Evolutionary conservation across 1,139 yeast species (phyloP), one percentile per base, ranked within the genome.

Genomic region (Meyerozyma sp.): DNA sequence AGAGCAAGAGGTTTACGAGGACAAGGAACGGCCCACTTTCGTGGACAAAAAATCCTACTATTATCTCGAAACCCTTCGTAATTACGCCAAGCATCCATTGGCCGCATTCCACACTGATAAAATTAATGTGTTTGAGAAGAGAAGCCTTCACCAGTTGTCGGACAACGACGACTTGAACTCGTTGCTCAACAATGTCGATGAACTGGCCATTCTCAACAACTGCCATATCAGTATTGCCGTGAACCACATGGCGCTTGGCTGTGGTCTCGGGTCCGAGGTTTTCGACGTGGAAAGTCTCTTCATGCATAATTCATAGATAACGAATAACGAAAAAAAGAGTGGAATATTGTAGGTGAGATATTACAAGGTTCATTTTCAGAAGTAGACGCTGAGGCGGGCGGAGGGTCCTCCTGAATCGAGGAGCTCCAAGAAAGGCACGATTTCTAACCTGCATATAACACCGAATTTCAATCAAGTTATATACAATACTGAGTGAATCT

Each of bases 141-240:
- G 38, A 28, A 9, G 32, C 30, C n/a, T 39, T 36, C 16, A 29
- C 16, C 48, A 49, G 27, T 43, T 43, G 34, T 41, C 47, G 8
- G 54, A 50, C 43, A 48, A 44, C 38, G 52, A 50, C 13, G 57
- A 49, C 28, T 18, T 51, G 27, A 46, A 49, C 34, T 29, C 32
- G 23, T 30, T 45, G 5, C 43, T 46, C 20, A 40, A 41, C 20
- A 50, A 50, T 35, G 35, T 38, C 30, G 46, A 49, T 23, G 59
- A 57, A 42, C 42, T 41, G 14, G 42, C 41, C 9, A 52, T 53
- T 2, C 48, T 61, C 32, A 40, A 48, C 20, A 44, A 46, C 18
- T 65, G 69, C 49, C 49, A 49, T 9, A 59, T 64, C 26, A 45
- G 63, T 21, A 51, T 65, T 28, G 49, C 53, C 14, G 55, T 61